A percentile compares a stretch with the other conserved stretches of the same genome.
These are phyloP conservation scores for Arthroderma sp. DNA, from an alignment of 2,329 filamentous ascomycete genomes.

Conservation along the genomic window DNA sequence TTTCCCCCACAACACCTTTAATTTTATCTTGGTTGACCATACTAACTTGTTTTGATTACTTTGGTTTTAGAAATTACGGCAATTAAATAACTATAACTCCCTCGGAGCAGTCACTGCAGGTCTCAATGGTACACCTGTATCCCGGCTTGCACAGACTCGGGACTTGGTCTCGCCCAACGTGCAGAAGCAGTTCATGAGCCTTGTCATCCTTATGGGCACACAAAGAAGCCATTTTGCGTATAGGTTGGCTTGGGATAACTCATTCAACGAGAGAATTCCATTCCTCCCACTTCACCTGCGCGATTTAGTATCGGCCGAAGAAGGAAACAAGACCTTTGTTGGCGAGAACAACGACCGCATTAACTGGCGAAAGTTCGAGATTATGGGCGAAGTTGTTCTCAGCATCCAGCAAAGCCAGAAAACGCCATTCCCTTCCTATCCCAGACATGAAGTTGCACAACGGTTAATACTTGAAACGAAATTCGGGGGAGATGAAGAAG, in stretches of 20 bases:
- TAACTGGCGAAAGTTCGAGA: constrained; percentile 97
- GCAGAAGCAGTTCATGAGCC: constrained; percentile 72
- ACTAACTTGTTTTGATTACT: too few relatives aligned
- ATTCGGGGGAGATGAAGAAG: constrained; percentile 77
- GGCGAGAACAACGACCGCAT: constrained; percentile 60
- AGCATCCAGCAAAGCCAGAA: constrained; percentile 87
- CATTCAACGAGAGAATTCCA: constrained; percentile 75
- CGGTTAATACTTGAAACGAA: constrained; percentile 69
- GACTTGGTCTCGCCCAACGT: constrained; percentile 57
- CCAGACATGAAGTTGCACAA: constrained; percentile 55
- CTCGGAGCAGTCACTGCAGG: constrained; percentile 88
- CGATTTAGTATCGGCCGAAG: constrained; percentile 81
- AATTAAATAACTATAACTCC: constrained; percentile 94
- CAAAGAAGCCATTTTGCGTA: constrained; percentile 91
- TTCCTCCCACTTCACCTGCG: constrained; percentile 82
- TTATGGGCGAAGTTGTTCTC: constrained; percentile 82
- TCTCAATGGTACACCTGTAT: constrained; percentile 75
- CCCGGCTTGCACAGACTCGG: constrained; percentile 68
- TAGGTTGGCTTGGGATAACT: constrained; percentile 95
- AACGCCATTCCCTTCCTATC: constrained; percentile 49
- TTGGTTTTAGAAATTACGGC: constrained; percentile 55
- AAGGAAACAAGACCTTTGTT: constrained; percentile 82
- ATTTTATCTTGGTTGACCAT: too few relatives aligned
- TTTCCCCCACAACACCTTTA: not conserved
- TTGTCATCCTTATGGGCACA: constrained; percentile 85